Conservation (phyloP, 441 rosid genomes). For the Arabidopsis hybrid region DNA sequence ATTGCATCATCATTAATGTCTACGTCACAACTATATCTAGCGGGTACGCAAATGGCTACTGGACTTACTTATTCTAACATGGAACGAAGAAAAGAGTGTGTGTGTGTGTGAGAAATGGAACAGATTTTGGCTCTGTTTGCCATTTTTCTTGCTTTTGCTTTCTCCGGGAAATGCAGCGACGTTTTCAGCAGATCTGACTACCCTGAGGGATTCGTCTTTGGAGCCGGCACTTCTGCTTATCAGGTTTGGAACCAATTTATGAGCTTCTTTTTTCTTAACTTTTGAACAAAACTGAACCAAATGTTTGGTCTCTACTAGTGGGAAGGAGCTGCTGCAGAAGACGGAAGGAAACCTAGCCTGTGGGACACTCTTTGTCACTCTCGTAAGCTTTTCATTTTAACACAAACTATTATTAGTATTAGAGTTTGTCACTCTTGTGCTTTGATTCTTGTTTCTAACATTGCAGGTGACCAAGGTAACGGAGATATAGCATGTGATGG, state of each 20-base stretch:
- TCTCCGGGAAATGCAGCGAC: background rate
- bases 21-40: no score
- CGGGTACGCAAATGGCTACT: no score
- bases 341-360: background rate
- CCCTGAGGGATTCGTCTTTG: background rate
- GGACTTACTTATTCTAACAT: background rate
- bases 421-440: background rate
- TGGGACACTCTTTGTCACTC: constrained; percentile 1
- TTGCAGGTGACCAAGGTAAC: background rate
- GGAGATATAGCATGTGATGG: background rate
- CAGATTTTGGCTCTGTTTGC: background rate
- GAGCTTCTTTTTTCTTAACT: no score
- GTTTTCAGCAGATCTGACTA: background rate
- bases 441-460: background rate
- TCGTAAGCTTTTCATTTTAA: background rate
- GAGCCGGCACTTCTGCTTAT: background rate
- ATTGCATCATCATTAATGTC: no score
- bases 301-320: background rate
- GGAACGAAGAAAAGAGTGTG: background rate
- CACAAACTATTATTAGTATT: background rate
- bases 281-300: background rate
- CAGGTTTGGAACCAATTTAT: background rate
- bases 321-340: constrained; percentile 1
- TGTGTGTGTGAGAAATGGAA: background rate
- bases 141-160: background rate